These are phyloP conservation scores for Helichrysum umbraculigerum DNA, from an alignment of 129 eudicot genomes.

Conservation along the genomic window DNA sequence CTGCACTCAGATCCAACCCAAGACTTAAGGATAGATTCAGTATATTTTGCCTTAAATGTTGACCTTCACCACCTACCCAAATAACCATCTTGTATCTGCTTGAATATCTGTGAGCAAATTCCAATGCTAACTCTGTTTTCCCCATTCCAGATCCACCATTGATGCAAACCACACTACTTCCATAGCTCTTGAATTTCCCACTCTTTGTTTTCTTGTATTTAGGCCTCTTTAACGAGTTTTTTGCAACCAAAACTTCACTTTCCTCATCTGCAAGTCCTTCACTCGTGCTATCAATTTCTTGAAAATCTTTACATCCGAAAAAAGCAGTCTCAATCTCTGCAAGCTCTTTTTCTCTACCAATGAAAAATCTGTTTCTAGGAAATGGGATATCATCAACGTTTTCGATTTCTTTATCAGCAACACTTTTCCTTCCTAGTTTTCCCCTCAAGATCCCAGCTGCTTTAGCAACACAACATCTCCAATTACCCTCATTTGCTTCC, in stretches of 20 bases:
- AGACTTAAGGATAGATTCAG: conserved; percentile 57
- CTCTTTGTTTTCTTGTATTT: conserved; percentile 65
- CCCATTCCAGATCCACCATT: conserved; percentile 76
- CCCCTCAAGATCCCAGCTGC: conserved; percentile 60
- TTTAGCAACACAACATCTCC: conserved; percentile 72
- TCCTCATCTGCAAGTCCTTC: conserved; percentile 69
- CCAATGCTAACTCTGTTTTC: conserved; percentile 83
- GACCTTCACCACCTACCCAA: conserved; percentile 91
- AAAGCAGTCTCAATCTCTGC: conserved; percentile 61
- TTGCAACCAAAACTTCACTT: conserved; percentile 42
- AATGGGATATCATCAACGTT: conserved; percentile 64
- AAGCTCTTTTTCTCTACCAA: conserved; percentile 77
- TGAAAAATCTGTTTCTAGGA: conserved; percentile 53
- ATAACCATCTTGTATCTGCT: conserved; percentile 86
- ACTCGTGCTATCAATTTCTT: conserved; percentile 45
- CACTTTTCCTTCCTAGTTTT: conserved; percentile 84
- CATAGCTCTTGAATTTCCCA: conserved; percentile 52
- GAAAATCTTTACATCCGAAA: conserved; percentile 54
- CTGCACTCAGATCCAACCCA: conserved; percentile 83
- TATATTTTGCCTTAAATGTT: conserved; percentile 71
- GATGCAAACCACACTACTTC: conserved; percentile 64
- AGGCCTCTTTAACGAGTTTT: conserved; percentile 52
- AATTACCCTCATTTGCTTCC: conserved; percentile 64
- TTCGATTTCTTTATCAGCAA: conserved; percentile 58
- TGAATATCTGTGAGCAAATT: conserved; percentile 66